phyloP scores from a whole-genome alignment of 192 early-diverging fungal genomes.

The Endogone sp. region DNA sequence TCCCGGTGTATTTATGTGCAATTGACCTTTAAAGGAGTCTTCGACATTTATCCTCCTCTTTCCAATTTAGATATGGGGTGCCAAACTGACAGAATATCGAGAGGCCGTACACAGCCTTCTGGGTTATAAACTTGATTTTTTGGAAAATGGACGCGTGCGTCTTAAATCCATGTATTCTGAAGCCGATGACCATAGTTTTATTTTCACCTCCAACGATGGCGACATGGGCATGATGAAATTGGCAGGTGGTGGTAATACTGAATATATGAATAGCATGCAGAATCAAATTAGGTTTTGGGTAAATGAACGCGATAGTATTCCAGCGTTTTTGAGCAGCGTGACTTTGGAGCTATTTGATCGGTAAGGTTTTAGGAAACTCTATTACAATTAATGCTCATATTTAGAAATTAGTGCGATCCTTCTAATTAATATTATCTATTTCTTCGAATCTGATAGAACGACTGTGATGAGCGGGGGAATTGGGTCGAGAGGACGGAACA shows the following conservation, averaged over 20 bases:
- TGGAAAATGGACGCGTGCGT: conserved; percentile 68
- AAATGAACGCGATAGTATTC: conserved; percentile 66
- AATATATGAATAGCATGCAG: conserved; percentile 50
- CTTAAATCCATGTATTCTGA: conserved; percentile 68
- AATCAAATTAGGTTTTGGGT: conserved; percentile 64
- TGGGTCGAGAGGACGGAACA: neutral
- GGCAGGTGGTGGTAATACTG: conserved; percentile 61
- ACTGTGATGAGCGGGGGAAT: neutral
- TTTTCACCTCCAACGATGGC: conserved; percentile 63
- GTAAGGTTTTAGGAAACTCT: conserved; percentile 15
- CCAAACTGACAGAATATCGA: conserved; percentile 67
- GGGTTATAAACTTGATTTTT: conserved; percentile 66
- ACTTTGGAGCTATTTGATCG: conserved; percentile 65
- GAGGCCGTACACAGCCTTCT: conserved; percentile 71
- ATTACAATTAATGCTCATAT: no score
- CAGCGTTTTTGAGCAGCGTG: conserved; percentile 75
- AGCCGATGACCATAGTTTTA: conserved; percentile 61
- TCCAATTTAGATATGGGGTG: conserved; percentile 50
- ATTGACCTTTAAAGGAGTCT: neutral
- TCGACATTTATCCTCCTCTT: no score
- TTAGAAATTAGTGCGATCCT: neutral
- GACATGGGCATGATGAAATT: conserved; percentile 67
- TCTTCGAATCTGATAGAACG: neutral
- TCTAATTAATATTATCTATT: neutral
- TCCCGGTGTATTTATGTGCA: neutral